Base-by-base conservation (phyloP, 2,329 filamentous ascomycete species). In the Stemphylium vesicarium region DNA sequence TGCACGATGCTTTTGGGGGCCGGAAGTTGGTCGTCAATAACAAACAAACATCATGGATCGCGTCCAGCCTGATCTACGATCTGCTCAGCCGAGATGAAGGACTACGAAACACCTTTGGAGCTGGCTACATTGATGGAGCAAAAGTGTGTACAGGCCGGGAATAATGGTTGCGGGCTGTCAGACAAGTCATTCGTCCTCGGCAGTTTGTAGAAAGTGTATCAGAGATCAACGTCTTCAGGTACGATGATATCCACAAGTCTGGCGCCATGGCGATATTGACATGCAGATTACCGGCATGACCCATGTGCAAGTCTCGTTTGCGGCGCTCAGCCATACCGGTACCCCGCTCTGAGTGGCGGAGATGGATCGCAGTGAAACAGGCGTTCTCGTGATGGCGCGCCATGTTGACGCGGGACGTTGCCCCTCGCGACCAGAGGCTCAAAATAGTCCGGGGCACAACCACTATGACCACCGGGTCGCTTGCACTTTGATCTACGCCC, bases 191-290 rank as follows among this genome's bases (percentile, higher is more conserved):
- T 29, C 26, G 26, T 11, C 8, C 26, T 29, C 9, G 26, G 26
- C 26, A 29, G 9, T 11, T 29, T 11, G 26, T 11, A 29, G 26
- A 29, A 29, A 29, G 26, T 10, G 26, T 29, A 29, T 11, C 26
- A 29, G 26, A 29, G 26, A 29, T 29, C 26, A 29, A 29, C 26
- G 26, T 29, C 26, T 29, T 29, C 26, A 29, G 26, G 15, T 16
- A 88, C 40, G 5, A 12, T 18, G 18, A 4, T 18, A 16, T 10
- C 15, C 18, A 43, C 29, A 8, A 12, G 26, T 12, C 15, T 18
- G 9, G 40, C 15, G 40, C 26, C 26, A 32, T 16, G 10, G 84
- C 13, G 41, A 22, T 22, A 13, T 35, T 53, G 36, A 39, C 29
- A 39, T 36, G 50, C 41, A 38, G 10, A 15, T 42, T 48, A 49